A percentile compares a stretch with the other conserved stretches of the same genome.
These are phyloP conservation scores for Saturnispora halmiae DNA, from an alignment of 805 yeast genomes.

Conservation along the genomic window DNA sequence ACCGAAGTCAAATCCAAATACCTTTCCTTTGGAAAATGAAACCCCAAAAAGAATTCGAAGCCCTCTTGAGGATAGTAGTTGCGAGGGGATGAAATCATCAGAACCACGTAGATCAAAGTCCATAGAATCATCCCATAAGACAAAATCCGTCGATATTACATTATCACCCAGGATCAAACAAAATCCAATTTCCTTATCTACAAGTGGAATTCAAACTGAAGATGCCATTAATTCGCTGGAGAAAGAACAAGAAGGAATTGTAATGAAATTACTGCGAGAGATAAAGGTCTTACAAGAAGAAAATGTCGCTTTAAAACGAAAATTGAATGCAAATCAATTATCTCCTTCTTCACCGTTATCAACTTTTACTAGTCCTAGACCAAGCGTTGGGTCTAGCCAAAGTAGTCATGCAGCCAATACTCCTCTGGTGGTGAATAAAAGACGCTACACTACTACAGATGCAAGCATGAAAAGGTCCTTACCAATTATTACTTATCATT, in stretches of 20 bases:
- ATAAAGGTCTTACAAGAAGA: conserved; percentile 47
- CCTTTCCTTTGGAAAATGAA: not conserved
- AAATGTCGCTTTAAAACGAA: conserved; percentile 33
- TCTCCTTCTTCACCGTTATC: conserved; percentile 17
- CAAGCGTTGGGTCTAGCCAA: conserved; percentile 4
- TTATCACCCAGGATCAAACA: not conserved
- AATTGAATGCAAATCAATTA: conserved; percentile 17
- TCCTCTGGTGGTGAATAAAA: conserved; percentile 11
- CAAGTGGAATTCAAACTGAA: conserved; percentile 23
- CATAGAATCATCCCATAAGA: not conserved
- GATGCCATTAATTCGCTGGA: conserved; percentile 55
- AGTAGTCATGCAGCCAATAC: not conserved
- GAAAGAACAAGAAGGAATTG: conserved; percentile 69
- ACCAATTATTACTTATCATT: conserved; percentile 11
- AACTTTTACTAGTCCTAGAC: conserved; percentile 5
- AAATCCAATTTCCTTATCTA: not conserved
- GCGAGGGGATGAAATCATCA: not conserved
- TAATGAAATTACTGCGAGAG: conserved; percentile 55
- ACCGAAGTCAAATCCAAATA: not conserved
- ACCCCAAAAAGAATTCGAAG: not conserved
- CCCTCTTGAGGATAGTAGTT: not conserved
- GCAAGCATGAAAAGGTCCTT: conserved; percentile 20
- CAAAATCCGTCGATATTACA: not conserved
- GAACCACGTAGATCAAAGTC: not conserved
- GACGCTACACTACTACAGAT: conserved; percentile 21